A percentile compares a stretch with the other conserved stretches of the same genome.
These are phyloP conservation scores for Ophiostoma australiae DNA, from an alignment of 2,329 filamentous ascomycete species.

Conservation along the genomic window DNA sequence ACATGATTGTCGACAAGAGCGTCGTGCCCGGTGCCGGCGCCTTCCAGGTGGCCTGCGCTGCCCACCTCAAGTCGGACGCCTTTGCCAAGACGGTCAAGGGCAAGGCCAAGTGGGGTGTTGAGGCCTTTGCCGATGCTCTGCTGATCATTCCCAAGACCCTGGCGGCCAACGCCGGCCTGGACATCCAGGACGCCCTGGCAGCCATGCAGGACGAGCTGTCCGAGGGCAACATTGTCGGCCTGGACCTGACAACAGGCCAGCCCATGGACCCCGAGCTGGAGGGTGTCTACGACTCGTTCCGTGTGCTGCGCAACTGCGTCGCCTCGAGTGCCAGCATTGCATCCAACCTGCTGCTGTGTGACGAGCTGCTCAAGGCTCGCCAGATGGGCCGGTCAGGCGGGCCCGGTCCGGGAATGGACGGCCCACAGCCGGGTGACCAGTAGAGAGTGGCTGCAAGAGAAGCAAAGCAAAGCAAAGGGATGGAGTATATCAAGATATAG, in stretches of 20 bases:
- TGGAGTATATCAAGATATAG: not conserved
- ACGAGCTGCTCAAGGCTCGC: slow-evolving; percentile 94
- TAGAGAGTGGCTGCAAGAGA: not conserved
- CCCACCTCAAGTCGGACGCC: slow-evolving; percentile 77
- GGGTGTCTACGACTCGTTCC: slow-evolving; percentile 93
- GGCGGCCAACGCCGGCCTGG: slow-evolving; percentile 90
- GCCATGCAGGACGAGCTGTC: slow-evolving; percentile 77
- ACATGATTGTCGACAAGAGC: slow-evolving; percentile 97
- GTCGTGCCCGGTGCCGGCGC: slow-evolving; percentile 92
- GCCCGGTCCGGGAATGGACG: slow-evolving; percentile 62
- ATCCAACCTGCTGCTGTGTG: slow-evolving; percentile 88
- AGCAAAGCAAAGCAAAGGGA: not conserved
- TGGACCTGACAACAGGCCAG: slow-evolving; percentile 81
- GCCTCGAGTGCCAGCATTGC: slow-evolving; percentile 93
- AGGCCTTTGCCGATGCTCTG: slow-evolving; percentile 90
- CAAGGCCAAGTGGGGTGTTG: slow-evolving; percentile 94
- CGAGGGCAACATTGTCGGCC: slow-evolving; percentile 78
- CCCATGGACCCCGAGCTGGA: slow-evolving; percentile 92
- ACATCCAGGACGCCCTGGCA: slow-evolving; percentile 91
- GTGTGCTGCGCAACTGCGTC: slow-evolving; percentile 87
- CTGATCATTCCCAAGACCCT: slow-evolving; percentile 96
- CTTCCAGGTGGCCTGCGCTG: slow-evolving; percentile 90
- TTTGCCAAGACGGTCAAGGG: slow-evolving; percentile 92
- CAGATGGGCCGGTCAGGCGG: slow-evolving; percentile 75
- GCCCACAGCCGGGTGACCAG: slow-evolving; percentile 43